Evolutionary conservation across 352 stramenopile genomes (phyloP), one percentile per base, ranked within the genome.

Genomic region (Phytophthora multivora): DNA sequence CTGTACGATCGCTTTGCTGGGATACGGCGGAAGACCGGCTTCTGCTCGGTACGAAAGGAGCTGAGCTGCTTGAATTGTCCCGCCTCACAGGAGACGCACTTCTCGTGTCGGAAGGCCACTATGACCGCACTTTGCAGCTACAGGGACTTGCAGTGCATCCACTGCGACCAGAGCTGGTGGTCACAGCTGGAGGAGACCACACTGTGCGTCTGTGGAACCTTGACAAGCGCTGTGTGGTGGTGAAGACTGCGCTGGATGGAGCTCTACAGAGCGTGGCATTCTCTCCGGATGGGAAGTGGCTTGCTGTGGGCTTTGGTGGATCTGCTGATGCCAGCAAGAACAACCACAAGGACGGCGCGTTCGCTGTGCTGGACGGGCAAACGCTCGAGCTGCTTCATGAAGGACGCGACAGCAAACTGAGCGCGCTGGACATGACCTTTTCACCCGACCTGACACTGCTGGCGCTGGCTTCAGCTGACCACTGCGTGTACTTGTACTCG

Each of bases 401-500:
- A 77, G 90, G 89, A 1, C 75, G 93, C 10, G 93, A 98, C 64
- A 80, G 78, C 43, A 91, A 93, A 40, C 73, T 96, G 47, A 93
- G 79, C 54, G 80, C 97, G 21, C 51, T 77, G 5, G 84, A 90
- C 46, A 52, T 96, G 50, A 91, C 91, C 31, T 98, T 97, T 52
- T 96, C 88, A 4, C 90, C 90, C 0, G 87, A 97, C 54, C 63
- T 89, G 53, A 92, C 79, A 41, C 78, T 95, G 26, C 71, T 98
- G 10, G 93, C 88, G 10, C 62, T 98, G 7, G 89, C 77, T 2
- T 81, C 80, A 7, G 66, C 80, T 8, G 93, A 98, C 73, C 88
- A 88, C 61, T 83, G 79, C 51, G 90, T 98, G 25, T 98, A 97
- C 71, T 72, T 98, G 2, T 98, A 98, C 76, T 93, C 91, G 36